Evolutionary conservation across 2,329 filamentous ascomycete species (phyloP), one percentile per base, ranked within the genome.

Genomic region (Niveomyces coronatus): DNA sequence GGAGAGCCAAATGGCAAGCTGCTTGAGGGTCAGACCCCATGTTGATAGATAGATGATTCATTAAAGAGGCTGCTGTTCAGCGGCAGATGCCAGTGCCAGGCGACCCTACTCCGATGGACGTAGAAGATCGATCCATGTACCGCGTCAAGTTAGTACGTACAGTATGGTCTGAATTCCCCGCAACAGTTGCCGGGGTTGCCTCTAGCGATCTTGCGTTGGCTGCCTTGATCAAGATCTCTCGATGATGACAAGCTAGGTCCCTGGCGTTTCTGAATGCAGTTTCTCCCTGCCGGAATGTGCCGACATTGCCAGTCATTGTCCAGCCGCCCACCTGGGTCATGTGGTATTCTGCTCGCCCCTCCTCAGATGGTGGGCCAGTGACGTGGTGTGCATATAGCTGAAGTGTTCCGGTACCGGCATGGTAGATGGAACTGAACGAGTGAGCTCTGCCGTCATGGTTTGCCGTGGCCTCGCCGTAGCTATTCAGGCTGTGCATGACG

Each of bases 371-470:
- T 32, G 58, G 54, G 39, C 49, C 47, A 9, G 52, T 56, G 38
- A 48, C 20, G 44, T 65, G 52, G 45, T 54, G 54, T 35, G 59
- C 27, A 15, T 59, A 64, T 39, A 65, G 44, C 45, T 53, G 43
- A 19, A 67, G 60, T 13, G 5, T 16, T 26, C 58, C 56, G 19
- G 35, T 26, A 14, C 39, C 34, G 16, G 17, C 24, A 29, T 61
- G 48, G 42, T 67, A 67, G 3, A 44, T 63, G 5, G 56, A 55
- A 27, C 54, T 58, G 23, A 63, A 55, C 1, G 59, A 56, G 45
- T 62, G 58, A 9, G 63, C 54, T 17, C 60, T 55, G 30, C 53
- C 53, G 45, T 68, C 57, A 42, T 60, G 65, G n/a, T 43, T 18
- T 3, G 48, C 48, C 33, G 56, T 50, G 16, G 49, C 47, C 39